Evolutionary conservation across 1,284 basidiomycete species (phyloP).

Genomic region (Trichosporon inkin): DNA sequence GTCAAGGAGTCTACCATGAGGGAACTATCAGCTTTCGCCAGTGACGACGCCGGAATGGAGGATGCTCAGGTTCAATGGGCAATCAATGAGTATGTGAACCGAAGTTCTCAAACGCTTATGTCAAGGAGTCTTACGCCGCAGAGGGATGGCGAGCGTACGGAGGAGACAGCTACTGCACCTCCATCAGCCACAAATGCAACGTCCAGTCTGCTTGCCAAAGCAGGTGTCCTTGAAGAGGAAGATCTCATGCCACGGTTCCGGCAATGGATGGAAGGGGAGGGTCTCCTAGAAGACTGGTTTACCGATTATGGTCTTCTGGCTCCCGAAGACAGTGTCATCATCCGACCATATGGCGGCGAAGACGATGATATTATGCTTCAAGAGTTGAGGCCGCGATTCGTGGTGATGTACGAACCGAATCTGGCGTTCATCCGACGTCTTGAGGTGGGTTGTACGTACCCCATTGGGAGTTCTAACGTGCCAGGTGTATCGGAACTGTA

Average conservation of each 20-base stretch:
- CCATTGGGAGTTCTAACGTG: not conserved
- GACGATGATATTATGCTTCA: slow-evolving; percentile 83
- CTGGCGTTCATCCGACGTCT: slow-evolving; percentile 87
- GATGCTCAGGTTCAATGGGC: slow-evolving; percentile 40
- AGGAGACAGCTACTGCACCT: not conserved
- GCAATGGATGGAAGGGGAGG: slow-evolving; percentile 26
- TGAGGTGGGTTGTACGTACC: slow-evolving; percentile 61
- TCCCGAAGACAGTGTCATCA: slow-evolving; percentile 74
- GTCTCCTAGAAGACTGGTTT: slow-evolving; percentile 60
- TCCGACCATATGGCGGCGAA: slow-evolving; percentile 86
- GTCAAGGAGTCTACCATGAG: slow-evolving; percentile 32
- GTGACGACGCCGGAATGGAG: slow-evolving; percentile 24
- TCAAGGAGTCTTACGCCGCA: slow-evolving; percentile 14
- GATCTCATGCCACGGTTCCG: slow-evolving; percentile 30
- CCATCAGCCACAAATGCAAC: slow-evolving; percentile 6
- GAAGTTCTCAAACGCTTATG: not conserved
- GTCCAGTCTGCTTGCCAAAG: slow-evolving; percentile 26
- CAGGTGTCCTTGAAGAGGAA: slow-evolving; percentile 43
- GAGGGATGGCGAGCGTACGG: not conserved
- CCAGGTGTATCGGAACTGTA: slow-evolving; percentile 77
- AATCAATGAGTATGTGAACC: slow-evolving; percentile 22
- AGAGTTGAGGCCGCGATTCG: slow-evolving; percentile 84
- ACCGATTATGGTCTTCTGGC: slow-evolving; percentile 74
- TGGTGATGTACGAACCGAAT: slow-evolving; percentile 93
- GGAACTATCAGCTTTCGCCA: slow-evolving; percentile 41